Evolutionary conservation across 441 rosid genomes (phyloP).

Genomic region (Brassica balearica): DNA sequence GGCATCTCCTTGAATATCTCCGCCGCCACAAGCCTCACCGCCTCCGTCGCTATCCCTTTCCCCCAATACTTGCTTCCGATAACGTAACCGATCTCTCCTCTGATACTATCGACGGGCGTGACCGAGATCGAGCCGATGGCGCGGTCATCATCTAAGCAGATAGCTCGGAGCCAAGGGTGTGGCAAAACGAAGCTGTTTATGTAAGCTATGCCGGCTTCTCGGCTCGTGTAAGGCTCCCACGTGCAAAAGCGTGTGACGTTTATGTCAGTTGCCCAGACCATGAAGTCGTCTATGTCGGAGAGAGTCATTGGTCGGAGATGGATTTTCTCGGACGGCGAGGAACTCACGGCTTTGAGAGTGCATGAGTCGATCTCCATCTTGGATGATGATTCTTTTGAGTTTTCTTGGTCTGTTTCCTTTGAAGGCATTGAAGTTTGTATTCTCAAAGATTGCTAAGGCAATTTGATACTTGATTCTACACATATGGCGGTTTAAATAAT

Average conservation of each 20-base stretch:
- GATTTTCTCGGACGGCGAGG: conserved; percentile 28
- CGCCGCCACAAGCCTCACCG: conserved; percentile 51
- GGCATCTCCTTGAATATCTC: conserved; percentile 57
- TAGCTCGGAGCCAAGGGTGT: conserved; percentile 70
- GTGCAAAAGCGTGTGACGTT: conserved; percentile 58
- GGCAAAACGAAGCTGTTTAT: conserved; percentile 44
- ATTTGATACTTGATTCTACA: not conserved
- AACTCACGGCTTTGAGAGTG: not conserved
- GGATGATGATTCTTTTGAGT: conserved; percentile 10
- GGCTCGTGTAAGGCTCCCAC: conserved; percentile 61
- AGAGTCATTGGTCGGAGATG: conserved; percentile 58
- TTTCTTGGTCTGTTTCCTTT: conserved; percentile 13
- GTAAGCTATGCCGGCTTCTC: conserved; percentile 54
- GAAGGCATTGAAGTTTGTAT: conserved; percentile 12
- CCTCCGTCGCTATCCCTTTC: conserved; percentile 64
- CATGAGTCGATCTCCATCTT: conserved; percentile 30
- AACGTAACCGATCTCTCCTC: conserved; percentile 70
- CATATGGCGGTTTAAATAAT: conserved; percentile 1
- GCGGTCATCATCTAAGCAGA: conserved; percentile 57
- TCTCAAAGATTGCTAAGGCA: not conserved
- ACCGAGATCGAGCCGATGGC: conserved; percentile 64
- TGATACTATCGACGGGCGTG: conserved; percentile 48
- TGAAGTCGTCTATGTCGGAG: conserved; percentile 70
- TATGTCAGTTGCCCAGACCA: conserved; percentile 73
- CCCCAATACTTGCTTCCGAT: conserved; percentile 65